Percentiles rank a stretch among this genome's conserved stretches.
Evolutionary conservation across 2,329 filamentous ascomycete genomes (phyloP).

Genomic region (Pyrenochaeta sp.): DNA sequence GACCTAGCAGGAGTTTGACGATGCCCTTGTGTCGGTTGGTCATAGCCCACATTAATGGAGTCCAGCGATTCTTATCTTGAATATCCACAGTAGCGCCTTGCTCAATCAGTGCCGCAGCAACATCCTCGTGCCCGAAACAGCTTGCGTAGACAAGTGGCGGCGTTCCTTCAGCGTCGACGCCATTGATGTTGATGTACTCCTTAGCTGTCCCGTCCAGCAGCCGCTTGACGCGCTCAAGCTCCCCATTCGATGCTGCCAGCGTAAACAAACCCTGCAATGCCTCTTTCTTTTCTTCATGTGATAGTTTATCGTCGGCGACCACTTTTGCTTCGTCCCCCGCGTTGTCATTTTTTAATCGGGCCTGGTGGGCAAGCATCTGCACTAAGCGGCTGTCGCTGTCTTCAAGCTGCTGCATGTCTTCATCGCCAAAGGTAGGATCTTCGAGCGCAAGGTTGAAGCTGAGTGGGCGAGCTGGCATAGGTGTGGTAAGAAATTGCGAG

Average conservation of each 20-base stretch:
- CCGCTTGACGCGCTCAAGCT: conserved; percentile 79
- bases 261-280: conserved; percentile 87
- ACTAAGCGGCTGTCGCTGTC: conserved; percentile 89
- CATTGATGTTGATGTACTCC: conserved; percentile 82
- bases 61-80: conserved; percentile 97
- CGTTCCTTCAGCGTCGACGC: conserved; percentile 91
- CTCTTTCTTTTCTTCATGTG: conserved; percentile 78
- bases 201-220: conserved; percentile 79
- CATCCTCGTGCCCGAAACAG: conserved; percentile 94
- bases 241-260: conserved; percentile 96
- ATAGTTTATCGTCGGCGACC: conserved; percentile 75
- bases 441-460: conserved; percentile 87
- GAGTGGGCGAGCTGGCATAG: conserved; percentile 82
- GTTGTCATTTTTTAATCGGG: conserved; percentile 77
- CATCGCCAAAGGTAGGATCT: conserved; percentile 76
- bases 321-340: conserved; percentile 80
- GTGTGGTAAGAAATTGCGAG: conserved; percentile 91
- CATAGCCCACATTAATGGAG: conserved; percentile 99
- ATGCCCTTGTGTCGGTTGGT: conserved; percentile 97
- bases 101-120: conserved; percentile 83
- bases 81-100: conserved; percentile 89
- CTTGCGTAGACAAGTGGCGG: conserved; percentile 97
- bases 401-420: conserved; percentile 64
- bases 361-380: conserved; percentile 95
- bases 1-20: conserved; percentile 89